Evolutionary conservation across 2,329 filamentous ascomycete species (phyloP), one percentile per base, ranked within the genome.

Genomic region (Apiospora kogelbergensis): DNA sequence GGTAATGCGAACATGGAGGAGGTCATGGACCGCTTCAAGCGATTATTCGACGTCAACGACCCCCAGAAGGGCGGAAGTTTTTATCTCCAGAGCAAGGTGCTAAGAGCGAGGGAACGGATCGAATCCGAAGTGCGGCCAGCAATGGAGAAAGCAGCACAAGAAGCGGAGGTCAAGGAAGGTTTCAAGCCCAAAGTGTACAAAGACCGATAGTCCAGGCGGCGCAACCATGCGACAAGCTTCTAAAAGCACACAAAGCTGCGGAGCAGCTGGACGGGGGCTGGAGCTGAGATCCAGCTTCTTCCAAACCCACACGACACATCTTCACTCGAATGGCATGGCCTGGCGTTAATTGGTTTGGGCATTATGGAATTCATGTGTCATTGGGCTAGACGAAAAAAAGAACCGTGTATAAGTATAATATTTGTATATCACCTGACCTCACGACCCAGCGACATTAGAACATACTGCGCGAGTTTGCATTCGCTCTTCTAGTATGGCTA

Each of bases 141-240:
- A 70, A 85, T 90, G 76, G 91, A 93, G 78, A 90, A 91, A 78
- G 86, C 88, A 17, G 89, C 90, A 74, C 85, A 89, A 76, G 94
- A 97, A 77, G 90, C 91, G 68, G 94, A 97, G 81, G 76, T 92
- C 67, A 89, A 91, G 78, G 91, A 94, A 72, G 96, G 95, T 0
- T 98, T 94, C 90, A 97, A 95, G 80, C 96, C 95, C 70, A 98
- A 97, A 85, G 85, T 98, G 70, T 98, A 96, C 82, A 97, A 97
- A 84, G 93, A 97, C 80, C 87, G 90, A 86, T 92, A 66, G 65
- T 66, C 44, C 13, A 17, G 20, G 30, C 44, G 40, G 24, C 63
- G 53, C 53, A 33, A n/a, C 30, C 53, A 9, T 60, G 10, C 30
- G 22, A 22, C 26, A 20, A 24, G 41, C 24, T 11, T 22, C 6